Evolutionary conservation across 331 rosid genomes (phyloP), one percentile per base, ranked within the genome.

Genomic region (Dryas integrifolia): DNA sequence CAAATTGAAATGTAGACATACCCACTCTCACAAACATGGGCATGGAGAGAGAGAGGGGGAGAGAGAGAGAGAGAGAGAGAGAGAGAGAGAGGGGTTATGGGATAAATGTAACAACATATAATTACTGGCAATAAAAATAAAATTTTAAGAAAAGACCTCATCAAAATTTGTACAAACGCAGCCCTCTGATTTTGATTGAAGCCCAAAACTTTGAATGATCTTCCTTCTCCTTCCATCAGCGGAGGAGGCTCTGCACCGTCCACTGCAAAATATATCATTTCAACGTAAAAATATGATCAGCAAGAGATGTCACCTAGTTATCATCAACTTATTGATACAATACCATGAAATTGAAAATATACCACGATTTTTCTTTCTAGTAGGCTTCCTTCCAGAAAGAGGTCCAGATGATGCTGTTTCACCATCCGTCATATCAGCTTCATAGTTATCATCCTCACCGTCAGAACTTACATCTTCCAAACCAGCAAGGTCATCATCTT

Each of bases 401-500:
- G 81, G 77, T 75, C 92, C 96, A 24, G 88, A 50, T 46, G 94
- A 81, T 73, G 89, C 85, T 80, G 97, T 75, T 78, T 95, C 98
- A 35, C 96, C 90, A 24, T 95, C 98, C 10, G 89, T 84, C 80
- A 88, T 83, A 0, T 95, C 97, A 65, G 93, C 98, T 82, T 95
- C 98, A 76, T 95, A 91, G 81, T 91, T 95, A 76, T 91, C 98
- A 75, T 95, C 98, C 85, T 95, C 98, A 0, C 86, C 92, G 49
- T 95, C 98, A 76, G 98, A 89, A 83, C 98, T 91, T 50, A 89
- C 92, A 86, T 91, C 97, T 79, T 91, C 92, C 76, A 95, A 82
- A 76, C 98, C 98, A 79, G 98, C 98, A 65, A 95, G 98, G 81
- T 95, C 98, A 69, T 95, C 98, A 39, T 95, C 98, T 81, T 95